A percentile compares a stretch with the other conserved stretches of the same genome.
Evolutionary conservation across 176 grass and related monocot species (phyloP).

Genomic region (Musa beccarii): DNA sequence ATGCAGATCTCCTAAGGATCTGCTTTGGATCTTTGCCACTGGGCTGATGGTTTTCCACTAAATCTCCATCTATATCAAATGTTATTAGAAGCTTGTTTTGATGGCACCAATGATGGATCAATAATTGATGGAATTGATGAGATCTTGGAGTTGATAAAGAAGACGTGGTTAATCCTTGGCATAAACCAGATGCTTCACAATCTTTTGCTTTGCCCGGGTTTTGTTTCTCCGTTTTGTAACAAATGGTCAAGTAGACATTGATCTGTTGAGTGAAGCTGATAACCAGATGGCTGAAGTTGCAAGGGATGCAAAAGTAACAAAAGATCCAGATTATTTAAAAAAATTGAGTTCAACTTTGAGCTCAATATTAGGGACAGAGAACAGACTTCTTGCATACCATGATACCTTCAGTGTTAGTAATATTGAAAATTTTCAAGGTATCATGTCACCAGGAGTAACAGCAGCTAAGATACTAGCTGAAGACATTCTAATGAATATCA

Average conservation of each 20-base stretch:
- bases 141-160: constrained; percentile 81
- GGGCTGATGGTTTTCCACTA: constrained; percentile 85
- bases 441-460: constrained; percentile 79
- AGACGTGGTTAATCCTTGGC: constrained; percentile 78
- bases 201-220: constrained; percentile 77
- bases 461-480: constrained; percentile 84
- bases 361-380: constrained; percentile 91
- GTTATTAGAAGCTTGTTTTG: constrained; percentile 90
- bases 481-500: constrained; percentile 96
- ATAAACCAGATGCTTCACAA: constrained; percentile 81
- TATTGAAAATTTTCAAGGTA: constrained; percentile 84
- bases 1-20: constrained; percentile 58
- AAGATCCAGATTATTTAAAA: constrained; percentile 87
- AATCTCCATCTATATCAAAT: constrained; percentile 84
- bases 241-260: constrained; percentile 73
- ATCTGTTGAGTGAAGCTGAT: constrained; percentile 66
- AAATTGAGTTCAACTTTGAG: constrained; percentile 79
- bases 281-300: constrained; percentile 70
- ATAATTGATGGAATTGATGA: constrained; percentile 91
- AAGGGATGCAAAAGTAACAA: constrained; percentile 73
- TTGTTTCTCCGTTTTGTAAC: constrained; percentile 74
- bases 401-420: constrained; percentile 81
- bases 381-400: constrained; percentile 94
- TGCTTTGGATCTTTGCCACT: constrained; percentile 66
- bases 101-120: constrained; percentile 49